Evolutionary conservation across 2,329 filamentous ascomycete species (phyloP).

Genomic region (Phyllachora maydis): DNA sequence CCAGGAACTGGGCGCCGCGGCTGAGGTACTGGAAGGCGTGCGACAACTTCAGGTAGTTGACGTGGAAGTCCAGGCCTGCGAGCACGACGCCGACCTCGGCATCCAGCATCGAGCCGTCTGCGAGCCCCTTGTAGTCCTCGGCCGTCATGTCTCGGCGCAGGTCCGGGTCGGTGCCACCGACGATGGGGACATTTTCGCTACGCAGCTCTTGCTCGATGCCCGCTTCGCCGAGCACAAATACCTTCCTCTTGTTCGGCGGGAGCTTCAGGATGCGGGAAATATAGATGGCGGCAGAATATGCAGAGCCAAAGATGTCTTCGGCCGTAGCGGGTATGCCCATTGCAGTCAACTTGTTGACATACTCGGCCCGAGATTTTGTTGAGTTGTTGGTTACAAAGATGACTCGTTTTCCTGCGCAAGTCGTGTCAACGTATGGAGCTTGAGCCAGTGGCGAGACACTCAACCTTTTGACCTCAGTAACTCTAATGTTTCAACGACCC

Average conservation of each 20-base stretch:
- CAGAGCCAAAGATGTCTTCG: conserved; percentile 89
- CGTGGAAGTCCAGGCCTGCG: conserved; percentile 77
- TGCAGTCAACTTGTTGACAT: conserved; percentile 71
- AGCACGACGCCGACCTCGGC: conserved; percentile 80
- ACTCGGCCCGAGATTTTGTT: conserved; percentile 84
- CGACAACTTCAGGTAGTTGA: conserved; percentile 85
- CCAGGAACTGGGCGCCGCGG: conserved; percentile 67
- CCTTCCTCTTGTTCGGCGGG: conserved; percentile 47
- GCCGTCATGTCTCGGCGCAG: conserved; percentile 60
- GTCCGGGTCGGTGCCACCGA: conserved; percentile 70
- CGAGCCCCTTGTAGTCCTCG: conserved; percentile 62
- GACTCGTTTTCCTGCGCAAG: conserved; percentile 59
- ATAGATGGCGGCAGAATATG: conserved; percentile 90
- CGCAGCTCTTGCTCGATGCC: conserved; percentile 80
- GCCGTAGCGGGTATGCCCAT: conserved; percentile 62
- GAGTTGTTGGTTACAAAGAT: conserved; percentile 99
- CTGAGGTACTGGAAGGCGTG: conserved; percentile 72
- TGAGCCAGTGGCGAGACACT: no score
- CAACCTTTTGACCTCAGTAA: conserved; percentile 67
- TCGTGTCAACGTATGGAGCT: no score
- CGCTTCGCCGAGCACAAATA: conserved; percentile 79
- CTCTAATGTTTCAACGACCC: conserved; percentile 66
- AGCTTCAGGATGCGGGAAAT: conserved; percentile 81
- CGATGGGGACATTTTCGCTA: conserved; percentile 56
- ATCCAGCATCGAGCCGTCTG: conserved; percentile 57